A percentile compares a stretch with the other conserved stretches of the same genome.
Evolutionary conservation across 2,329 filamentous ascomycete species (phyloP).

Genomic region (Phaeosphaeria sp.): DNA sequence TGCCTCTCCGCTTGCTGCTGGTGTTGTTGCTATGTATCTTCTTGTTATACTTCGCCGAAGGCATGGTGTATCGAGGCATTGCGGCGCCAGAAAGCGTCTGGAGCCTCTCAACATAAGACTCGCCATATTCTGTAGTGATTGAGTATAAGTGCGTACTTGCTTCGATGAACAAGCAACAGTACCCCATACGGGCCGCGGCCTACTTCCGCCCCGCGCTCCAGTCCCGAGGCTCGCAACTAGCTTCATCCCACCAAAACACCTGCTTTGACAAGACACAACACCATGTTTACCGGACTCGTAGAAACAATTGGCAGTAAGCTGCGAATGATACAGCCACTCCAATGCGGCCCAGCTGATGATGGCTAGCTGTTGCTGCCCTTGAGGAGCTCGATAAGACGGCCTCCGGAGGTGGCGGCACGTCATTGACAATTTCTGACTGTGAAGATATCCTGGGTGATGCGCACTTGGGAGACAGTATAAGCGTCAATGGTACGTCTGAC

Average conservation of each 20-base stretch:
- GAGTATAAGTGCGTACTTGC: too few species aligned
- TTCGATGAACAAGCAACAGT: not conserved
- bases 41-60: constrained; percentile 19
- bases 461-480: constrained; percentile 90
- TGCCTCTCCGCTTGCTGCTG: constrained; percentile 43
- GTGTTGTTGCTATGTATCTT: constrained; percentile 52
- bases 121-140: constrained; percentile 16
- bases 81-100: constrained; percentile 14
- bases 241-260: constrained; percentile 28
- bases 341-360: constrained; percentile 37
- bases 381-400: constrained; percentile 77
- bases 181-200: constrained; percentile 4
- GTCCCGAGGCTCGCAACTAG: constrained; percentile 28
- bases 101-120: constrained; percentile 20
- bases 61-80: constrained; percentile 2
- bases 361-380: constrained; percentile 79
- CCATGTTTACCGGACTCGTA: constrained; percentile 84
- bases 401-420: constrained; percentile 79
- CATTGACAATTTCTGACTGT: constrained; percentile 80
- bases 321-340: not conserved
- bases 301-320: constrained; percentile 79
- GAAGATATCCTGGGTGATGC: constrained; percentile 82
- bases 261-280: constrained; percentile 30
- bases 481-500: constrained; percentile 78
- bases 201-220: constrained; percentile 16